phyloP scores from a whole-genome alignment of 2,329 filamentous ascomycete genomes.

The Xylariaceae sp. region DNA sequence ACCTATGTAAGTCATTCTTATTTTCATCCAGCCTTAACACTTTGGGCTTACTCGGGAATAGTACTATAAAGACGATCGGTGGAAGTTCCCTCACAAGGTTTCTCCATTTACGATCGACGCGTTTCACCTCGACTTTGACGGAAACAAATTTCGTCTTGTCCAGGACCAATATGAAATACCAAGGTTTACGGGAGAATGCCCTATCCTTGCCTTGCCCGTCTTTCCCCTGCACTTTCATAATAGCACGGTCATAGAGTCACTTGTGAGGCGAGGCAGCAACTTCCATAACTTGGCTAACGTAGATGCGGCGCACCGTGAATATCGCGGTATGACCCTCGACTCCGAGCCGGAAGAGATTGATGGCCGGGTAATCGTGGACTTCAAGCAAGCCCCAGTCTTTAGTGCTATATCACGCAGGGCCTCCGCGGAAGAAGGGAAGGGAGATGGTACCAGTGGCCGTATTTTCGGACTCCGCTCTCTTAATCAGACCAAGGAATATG shows the following conservation, averaged over 20 bases:
- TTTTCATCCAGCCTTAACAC: background rate
- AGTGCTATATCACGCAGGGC: background rate
- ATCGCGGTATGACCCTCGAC: conserved; percentile 15
- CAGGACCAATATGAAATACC: conserved; percentile 19
- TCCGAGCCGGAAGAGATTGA: conserved; percentile 8
- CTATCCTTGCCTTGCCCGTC: conserved; percentile 3
- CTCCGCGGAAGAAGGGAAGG: background rate
- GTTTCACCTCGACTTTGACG: conserved; percentile 18
- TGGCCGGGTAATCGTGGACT: conserved; percentile 17
- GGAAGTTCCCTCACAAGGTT: conserved; percentile 2
- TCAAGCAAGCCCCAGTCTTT: conserved; percentile 16
- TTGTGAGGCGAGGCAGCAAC: conserved; percentile 12
- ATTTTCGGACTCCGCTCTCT: conserved; percentile 20
- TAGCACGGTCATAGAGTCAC: background rate
- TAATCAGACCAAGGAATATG: conserved; percentile 8
- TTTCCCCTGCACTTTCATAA: conserved; percentile 12
- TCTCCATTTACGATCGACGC: conserved; percentile 25
- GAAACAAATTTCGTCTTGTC: conserved; percentile 13
- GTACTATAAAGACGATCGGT: background rate
- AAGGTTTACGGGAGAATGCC: conserved; percentile 9
- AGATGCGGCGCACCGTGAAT: conserved; percentile 23
- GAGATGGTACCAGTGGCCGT: background rate
- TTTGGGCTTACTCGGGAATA: background rate
- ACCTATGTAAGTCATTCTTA: background rate
- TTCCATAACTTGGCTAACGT: conserved; percentile 12